These are phyloP conservation scores for Ustilago hordei DNA, from an alignment of 1,284 basidiomycete species.

Conservation along the genomic window DNA sequence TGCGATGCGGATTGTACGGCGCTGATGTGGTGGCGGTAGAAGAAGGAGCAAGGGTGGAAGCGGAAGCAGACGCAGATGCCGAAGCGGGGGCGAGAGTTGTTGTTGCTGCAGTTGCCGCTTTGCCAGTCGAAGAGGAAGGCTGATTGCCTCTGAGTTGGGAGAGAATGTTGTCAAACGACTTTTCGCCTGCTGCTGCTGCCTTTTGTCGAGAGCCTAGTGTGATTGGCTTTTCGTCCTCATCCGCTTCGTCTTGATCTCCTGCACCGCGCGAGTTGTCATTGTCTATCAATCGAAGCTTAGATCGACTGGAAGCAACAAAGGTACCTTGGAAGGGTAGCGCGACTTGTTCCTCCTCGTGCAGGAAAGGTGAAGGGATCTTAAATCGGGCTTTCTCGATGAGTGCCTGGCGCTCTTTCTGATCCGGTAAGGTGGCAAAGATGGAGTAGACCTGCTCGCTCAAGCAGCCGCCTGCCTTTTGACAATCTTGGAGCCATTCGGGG, in stretches of 20 bases:
- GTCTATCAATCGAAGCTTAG: slow-evolving; percentile 17
- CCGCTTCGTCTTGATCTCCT: background rate
- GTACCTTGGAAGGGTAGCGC: slow-evolving; percentile 28
- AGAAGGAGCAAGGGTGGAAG: slow-evolving; percentile 9
- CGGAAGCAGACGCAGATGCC: background rate
- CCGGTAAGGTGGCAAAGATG: slow-evolving; percentile 40
- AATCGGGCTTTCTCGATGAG: slow-evolving; percentile 27
- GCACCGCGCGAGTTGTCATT: background rate
- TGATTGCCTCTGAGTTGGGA: slow-evolving; percentile 35
- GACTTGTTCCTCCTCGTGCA: slow-evolving; percentile 19
- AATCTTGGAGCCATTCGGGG: slow-evolving; percentile 90
- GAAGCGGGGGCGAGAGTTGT: slow-evolving; percentile 4
- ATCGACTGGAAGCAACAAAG: slow-evolving; percentile 25
- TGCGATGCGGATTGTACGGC: slow-evolving; percentile 18
- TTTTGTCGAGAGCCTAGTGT: slow-evolving; percentile 44
- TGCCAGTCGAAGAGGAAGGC: background rate
- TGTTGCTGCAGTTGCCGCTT: background rate
- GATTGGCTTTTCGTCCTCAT: slow-evolving; percentile 39
- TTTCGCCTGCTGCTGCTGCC: slow-evolving; percentile 45
- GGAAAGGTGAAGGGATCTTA: slow-evolving; percentile 46
- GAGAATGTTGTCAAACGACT: slow-evolving; percentile 46
- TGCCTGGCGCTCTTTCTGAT: slow-evolving; percentile 13
- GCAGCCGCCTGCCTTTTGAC: slow-evolving; percentile 76
- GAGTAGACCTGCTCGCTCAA: slow-evolving; percentile 55
- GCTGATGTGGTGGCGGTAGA: slow-evolving; percentile 6